phyloP scores from a whole-genome alignment of 2,329 filamentous ascomycete species.

The Triangularia verruculosa region DNA sequence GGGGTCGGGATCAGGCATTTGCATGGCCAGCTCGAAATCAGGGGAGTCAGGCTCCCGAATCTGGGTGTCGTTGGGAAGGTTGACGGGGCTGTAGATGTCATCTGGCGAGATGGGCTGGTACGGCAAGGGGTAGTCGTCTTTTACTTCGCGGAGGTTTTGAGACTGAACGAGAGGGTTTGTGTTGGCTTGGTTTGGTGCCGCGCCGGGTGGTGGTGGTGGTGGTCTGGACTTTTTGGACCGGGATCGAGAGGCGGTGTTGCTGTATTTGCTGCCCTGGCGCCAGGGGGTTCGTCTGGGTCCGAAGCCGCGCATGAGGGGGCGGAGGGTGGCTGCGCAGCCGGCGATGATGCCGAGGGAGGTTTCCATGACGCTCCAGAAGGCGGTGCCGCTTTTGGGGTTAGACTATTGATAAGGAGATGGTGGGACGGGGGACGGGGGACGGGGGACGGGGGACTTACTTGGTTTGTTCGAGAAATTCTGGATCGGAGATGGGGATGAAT shows the following conservation, averaged over 20 bases:
- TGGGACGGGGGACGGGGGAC: not conserved
- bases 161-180: not conserved
- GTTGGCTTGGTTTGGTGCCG: not conserved
- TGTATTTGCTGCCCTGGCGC: not conserved
- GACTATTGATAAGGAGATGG: conserved; percentile 1
- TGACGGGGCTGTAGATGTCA: not conserved
- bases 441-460: conserved; percentile 29
- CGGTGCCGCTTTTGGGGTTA: conserved; percentile 31
- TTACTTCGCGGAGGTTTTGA: not conserved
- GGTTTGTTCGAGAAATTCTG: conserved; percentile 33
- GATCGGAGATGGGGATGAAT: conserved; percentile 27
- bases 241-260: not conserved
- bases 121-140: not conserved
- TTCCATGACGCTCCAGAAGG: conserved; percentile 40
- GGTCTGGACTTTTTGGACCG: not conserved
- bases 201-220: not conserved
- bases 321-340: conserved; percentile 32
- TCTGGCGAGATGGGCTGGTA: not conserved
- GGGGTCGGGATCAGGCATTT: not conserved
- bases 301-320: conserved; percentile 25
- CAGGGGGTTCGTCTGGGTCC: not conserved
- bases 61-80: not conserved
- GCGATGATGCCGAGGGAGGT: conserved; percentile 38
- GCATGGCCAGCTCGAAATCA: not conserved
- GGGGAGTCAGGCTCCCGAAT: not conserved